A percentile compares a stretch with the other conserved stretches of the same genome.
Conservation (phyloP, 371 early-diverging fungal genomes). For the Mucor mucedo region DNA sequence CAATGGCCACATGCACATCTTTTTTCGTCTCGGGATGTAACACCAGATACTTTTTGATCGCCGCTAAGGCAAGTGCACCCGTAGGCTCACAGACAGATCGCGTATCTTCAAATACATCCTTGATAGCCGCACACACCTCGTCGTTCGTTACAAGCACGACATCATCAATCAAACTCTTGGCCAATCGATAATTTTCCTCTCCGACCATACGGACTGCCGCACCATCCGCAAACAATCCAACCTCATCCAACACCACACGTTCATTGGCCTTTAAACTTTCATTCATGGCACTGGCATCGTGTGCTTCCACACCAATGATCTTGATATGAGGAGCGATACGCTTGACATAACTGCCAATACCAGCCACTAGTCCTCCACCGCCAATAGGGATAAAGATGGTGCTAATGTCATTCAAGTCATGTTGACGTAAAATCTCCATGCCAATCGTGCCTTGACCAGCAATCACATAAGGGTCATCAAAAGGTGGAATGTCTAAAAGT, state of each 20-base stretch:
- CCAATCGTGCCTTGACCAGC: constrained; percentile 98
- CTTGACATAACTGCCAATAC: constrained; percentile 91
- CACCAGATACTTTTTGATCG: constrained; percentile 80
- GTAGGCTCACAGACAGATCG: constrained; percentile 94
- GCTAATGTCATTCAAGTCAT: constrained; percentile 68
- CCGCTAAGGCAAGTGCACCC: constrained; percentile 90
- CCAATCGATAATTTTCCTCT: constrained; percentile 84
- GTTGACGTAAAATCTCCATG: constrained; percentile 90
- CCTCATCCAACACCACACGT: constrained; percentile 72
- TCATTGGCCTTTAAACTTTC: constrained; percentile 69
- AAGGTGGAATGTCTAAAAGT: constrained; percentile 92
- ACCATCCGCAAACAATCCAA: constrained; percentile 97
- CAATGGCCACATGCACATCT: constrained; percentile 75
- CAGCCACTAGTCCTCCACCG: constrained; percentile 95
- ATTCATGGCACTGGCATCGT: constrained; percentile 91
- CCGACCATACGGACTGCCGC: constrained; percentile 94
- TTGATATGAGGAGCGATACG: constrained; percentile 84
- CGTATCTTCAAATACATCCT: constrained; percentile 97
- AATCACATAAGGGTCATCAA: constrained; percentile 97
- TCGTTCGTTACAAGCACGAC: constrained; percentile 91
- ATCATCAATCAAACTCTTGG: constrained; percentile 73
- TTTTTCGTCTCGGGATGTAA: constrained; percentile 46
- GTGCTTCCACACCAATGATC: constrained; percentile 91
- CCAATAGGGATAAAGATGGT: constrained; percentile 92
- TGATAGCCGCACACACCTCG: constrained; percentile 98